phyloP scores from a whole-genome alignment of 2,329 filamentous ascomycete genomes.

The Diplocarpon mali region DNA sequence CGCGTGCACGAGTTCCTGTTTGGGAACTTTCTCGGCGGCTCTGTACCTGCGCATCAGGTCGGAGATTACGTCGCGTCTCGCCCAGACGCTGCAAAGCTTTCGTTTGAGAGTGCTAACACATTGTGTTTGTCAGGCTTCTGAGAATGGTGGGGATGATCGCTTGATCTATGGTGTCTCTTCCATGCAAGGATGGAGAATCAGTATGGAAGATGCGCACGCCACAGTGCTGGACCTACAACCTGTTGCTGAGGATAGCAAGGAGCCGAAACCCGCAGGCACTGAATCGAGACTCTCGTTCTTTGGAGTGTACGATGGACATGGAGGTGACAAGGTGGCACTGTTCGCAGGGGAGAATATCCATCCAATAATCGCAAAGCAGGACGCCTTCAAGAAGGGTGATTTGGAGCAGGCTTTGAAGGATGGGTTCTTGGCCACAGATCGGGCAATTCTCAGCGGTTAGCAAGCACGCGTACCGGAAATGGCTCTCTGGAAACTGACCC shows the following conservation, averaged over 20 bases:
- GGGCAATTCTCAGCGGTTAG: constrained; percentile 88
- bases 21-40: neutral
- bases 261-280: constrained; percentile 46
- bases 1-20: too few relatives aligned
- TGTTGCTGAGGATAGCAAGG: constrained; percentile 37
- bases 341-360: constrained; percentile 91
- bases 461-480: constrained; percentile 1
- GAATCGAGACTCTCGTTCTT: constrained; percentile 80
- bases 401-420: constrained; percentile 96
- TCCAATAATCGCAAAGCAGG: constrained; percentile 89
- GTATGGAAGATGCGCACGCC: constrained; percentile 97
- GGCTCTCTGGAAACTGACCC: constrained; percentile 18
- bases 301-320: constrained; percentile 95
- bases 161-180: constrained; percentile 89
- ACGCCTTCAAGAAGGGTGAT: constrained; percentile 81
- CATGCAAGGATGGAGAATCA: constrained; percentile 99
- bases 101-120: constrained; percentile 9
- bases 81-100: neutral
- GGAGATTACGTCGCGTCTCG: neutral
- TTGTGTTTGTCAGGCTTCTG: constrained; percentile 44
- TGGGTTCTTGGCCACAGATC: constrained; percentile 89
- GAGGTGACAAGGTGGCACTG: constrained; percentile 88
- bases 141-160: constrained; percentile 83
- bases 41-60: neutral
- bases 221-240: constrained; percentile 73